These are phyloP conservation scores for Ceratocystis colombiana DNA, from an alignment of 2,329 filamentous ascomycete species.

Conservation along the genomic window DNA sequence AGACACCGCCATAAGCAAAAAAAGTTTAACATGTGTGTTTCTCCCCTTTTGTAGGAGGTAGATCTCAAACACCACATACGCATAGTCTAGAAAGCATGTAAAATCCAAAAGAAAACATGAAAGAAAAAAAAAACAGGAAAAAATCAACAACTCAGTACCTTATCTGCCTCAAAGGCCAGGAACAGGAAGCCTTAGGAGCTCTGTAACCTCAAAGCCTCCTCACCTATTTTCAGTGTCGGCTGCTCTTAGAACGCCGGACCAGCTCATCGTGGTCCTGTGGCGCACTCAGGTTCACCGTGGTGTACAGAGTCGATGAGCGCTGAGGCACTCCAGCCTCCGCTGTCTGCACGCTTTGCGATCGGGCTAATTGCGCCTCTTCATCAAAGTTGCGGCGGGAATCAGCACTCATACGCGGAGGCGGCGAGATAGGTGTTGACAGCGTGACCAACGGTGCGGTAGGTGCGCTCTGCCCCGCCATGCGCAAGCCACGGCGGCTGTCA, in stretches of 20 bases:
- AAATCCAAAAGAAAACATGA: constrained; percentile 8
- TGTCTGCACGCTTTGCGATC: constrained; percentile 19
- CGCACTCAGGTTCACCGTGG: constrained; percentile 14
- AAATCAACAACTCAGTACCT: constrained; percentile 5
- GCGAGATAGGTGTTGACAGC: constrained; percentile 26
- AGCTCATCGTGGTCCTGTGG: constrained; percentile 17
- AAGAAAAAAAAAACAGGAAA: neutral
- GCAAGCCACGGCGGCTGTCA: constrained; percentile 41
- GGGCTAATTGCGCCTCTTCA: constrained; percentile 34
- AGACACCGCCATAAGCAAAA: neutral
- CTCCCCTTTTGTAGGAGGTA: neutral
- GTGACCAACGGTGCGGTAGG: constrained; percentile 31
- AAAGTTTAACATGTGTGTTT: neutral
- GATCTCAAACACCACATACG: neutral
- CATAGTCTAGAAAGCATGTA: neutral
- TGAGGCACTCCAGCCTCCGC: constrained; percentile 4
- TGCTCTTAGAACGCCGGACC: constrained; percentile 23
- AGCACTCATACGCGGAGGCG: constrained; percentile 28
- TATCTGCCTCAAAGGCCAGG: no score
- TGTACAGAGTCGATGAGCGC: constrained; percentile 6
- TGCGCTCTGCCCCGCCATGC: constrained; percentile 39
- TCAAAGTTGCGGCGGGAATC: constrained; percentile 35
- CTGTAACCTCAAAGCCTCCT: neutral
- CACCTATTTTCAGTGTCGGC: constrained; percentile 13
- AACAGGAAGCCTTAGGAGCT: no score